These are phyloP conservation scores for Hymenoscyphus albidus DNA, from an alignment of 2,329 filamentous ascomycete species.

Conservation along the genomic window DNA sequence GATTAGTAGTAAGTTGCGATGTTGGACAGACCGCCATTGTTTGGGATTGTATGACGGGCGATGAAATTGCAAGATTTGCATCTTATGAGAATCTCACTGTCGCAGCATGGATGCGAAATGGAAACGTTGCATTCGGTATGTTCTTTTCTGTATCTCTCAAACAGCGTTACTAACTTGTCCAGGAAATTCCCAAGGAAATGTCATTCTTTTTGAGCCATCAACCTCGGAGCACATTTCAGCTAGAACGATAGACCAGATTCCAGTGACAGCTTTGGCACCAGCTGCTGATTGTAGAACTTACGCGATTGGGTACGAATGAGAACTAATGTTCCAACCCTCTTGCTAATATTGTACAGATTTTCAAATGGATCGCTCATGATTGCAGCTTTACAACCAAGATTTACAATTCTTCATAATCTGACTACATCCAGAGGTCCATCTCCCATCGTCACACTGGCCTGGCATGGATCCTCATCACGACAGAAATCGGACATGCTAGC, in stretches of 20 bases:
- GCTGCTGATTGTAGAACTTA: constrained; percentile 88
- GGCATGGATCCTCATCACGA: constrained; percentile 94
- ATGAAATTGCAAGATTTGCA: constrained; percentile 86
- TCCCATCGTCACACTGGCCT: constrained; percentile 79
- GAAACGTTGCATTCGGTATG: constrained; percentile 93
- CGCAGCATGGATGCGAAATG: constrained; percentile 94
- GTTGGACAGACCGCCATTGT: constrained; percentile 87
- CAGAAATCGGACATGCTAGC: constrained; percentile 98
- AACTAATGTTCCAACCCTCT: background rate
- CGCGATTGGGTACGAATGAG: constrained; percentile 72
- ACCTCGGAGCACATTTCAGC: constrained; percentile 90
- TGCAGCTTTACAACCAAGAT: constrained; percentile 82
- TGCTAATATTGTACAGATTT: constrained; percentile 56
- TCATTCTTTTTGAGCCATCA: constrained; percentile 90
- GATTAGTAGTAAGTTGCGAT: constrained; percentile 91
- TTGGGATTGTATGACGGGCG: constrained; percentile 91
- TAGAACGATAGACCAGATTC: constrained; percentile 85
- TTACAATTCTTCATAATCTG: constrained; percentile 90
- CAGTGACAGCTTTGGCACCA: constrained; percentile 89
- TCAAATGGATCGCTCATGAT: constrained; percentile 92
- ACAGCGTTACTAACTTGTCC: constrained; percentile 17
- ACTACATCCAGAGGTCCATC: constrained; percentile 81
- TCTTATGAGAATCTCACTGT: constrained; percentile 84
- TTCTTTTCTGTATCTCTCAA: constrained; percentile 13
- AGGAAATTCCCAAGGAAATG: constrained; percentile 91